Evolutionary conservation across 208 protist genomes (phyloP).

Genomic region (Leptomonas seymouri): DNA sequence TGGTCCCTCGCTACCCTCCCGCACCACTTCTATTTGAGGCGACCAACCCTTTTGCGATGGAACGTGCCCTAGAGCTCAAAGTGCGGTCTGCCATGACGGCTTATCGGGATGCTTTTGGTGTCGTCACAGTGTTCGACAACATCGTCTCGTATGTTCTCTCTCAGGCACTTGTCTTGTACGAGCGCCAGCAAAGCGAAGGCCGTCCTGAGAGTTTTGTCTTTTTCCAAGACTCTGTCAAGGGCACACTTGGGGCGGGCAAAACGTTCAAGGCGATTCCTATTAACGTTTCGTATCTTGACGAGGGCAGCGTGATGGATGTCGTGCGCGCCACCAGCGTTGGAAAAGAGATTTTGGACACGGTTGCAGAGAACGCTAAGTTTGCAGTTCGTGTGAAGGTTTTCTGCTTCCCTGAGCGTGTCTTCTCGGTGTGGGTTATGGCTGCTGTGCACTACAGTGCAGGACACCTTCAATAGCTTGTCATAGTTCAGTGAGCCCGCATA

Average conservation of each 20-base stretch:
- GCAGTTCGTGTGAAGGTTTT: slow-evolving; percentile 80
- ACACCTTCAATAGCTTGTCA: slow-evolving; percentile 10
- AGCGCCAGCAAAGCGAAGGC: slow-evolving; percentile 62
- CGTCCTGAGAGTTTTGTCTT: slow-evolving; percentile 48
- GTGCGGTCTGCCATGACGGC: slow-evolving; percentile 49
- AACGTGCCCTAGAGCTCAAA: slow-evolving; percentile 58
- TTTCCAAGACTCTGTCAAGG: slow-evolving; percentile 90
- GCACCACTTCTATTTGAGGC: slow-evolving; percentile 67
- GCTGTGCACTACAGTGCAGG: slow-evolving; percentile 68
- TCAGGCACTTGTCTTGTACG: slow-evolving; percentile 85
- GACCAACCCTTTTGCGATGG: slow-evolving; percentile 32
- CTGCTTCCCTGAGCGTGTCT: slow-evolving; percentile 82
- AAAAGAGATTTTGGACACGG: slow-evolving; percentile 85
- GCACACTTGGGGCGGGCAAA: slow-evolving; percentile 78
- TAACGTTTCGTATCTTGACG: slow-evolving; percentile 83
- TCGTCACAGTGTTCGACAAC: slow-evolving; percentile 78
- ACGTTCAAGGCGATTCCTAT: slow-evolving; percentile 93
- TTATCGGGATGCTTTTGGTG: slow-evolving; percentile 79
- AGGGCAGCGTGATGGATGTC: slow-evolving; percentile 64
- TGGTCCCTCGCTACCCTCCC: slow-evolving; percentile 77
- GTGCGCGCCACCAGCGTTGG: slow-evolving; percentile 58
- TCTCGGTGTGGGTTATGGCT: slow-evolving; percentile 92
- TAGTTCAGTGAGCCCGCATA: not conserved
- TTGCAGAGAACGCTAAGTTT: slow-evolving; percentile 73
- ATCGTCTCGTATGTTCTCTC: slow-evolving; percentile 76